These are phyloP conservation scores for Asclepias syriaca DNA, from an alignment of 257 asterid species.

Conservation along the genomic window DNA sequence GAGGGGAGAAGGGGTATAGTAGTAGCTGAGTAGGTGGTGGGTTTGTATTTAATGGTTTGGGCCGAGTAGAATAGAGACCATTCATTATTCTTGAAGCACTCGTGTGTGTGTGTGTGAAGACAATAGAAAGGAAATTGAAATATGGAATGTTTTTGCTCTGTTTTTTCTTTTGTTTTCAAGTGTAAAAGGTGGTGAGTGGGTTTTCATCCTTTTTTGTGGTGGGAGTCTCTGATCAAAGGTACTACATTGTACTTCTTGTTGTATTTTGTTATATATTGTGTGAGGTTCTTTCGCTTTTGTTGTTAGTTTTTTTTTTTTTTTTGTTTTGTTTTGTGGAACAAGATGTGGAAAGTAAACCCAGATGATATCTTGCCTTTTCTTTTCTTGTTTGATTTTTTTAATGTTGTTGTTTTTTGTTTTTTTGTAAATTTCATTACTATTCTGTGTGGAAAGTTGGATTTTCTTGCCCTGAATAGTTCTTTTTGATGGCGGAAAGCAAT, in stretches of 20 bases:
- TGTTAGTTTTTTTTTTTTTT: background rate
- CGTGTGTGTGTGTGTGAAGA: slow-evolving; percentile 3
- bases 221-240: slow-evolving; percentile 24
- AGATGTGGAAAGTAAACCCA: slow-evolving; percentile 1
- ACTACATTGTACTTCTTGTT: slow-evolving; percentile 30
- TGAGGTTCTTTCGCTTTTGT: slow-evolving; percentile 20
- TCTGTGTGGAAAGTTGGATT: background rate
- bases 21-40: background rate
- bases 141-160: slow-evolving; percentile 21
- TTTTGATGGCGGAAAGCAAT: background rate
- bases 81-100: background rate
- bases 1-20: background rate
- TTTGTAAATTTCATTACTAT: background rate
- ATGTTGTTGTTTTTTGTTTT: background rate
- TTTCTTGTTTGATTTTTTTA: too few species aligned
- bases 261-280: slow-evolving; percentile 12
- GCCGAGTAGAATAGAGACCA: background rate
- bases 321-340: slow-evolving; percentile 3
- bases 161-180: slow-evolving; percentile 26
- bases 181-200: slow-evolving; percentile 32
- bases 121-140: slow-evolving; percentile 13
- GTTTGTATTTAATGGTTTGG: background rate
- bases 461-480: background rate
- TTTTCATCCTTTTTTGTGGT: slow-evolving; percentile 30
- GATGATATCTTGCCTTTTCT: background rate